Conservation (phyloP, 345 rosid species). For the Theobroma cacao region DNA sequence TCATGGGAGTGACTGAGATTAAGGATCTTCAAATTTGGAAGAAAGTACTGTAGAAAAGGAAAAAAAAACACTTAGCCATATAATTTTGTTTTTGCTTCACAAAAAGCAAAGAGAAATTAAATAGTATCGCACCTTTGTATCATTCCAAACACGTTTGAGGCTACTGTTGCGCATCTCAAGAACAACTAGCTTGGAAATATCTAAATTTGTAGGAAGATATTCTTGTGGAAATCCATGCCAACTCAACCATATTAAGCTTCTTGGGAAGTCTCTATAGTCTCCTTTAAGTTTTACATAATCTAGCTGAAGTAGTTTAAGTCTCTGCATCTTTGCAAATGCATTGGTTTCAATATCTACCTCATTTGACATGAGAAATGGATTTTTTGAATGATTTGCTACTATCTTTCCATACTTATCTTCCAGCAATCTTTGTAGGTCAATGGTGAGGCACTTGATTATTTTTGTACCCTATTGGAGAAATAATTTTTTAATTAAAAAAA, state of each 20-base stretch:
- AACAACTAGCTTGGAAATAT: neutral
- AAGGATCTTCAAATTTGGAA: conserved; percentile 25
- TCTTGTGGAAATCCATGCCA: neutral
- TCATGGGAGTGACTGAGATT: conserved; percentile 19
- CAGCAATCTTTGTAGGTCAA: neutral
- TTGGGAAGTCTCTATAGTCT: neutral
- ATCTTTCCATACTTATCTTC: neutral
- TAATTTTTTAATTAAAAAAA: neutral
- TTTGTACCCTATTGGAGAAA: neutral
- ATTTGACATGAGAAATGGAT: neutral
- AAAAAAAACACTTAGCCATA: neutral
- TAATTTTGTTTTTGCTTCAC: neutral
- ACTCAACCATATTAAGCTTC: neutral
- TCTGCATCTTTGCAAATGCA: neutral
- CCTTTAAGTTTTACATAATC: neutral
- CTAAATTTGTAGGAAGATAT: neutral
- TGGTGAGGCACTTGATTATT: neutral
- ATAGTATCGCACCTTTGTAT: neutral
- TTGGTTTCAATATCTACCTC: neutral
- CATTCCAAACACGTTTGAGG: neutral
- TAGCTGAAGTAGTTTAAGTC: conserved; percentile 2
- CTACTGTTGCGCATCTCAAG: neutral
- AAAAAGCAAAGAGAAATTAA: neutral
- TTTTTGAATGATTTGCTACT: neutral
- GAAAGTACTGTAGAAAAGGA: neutral